phyloP scores from a whole-genome alignment of 2,329 filamentous ascomycete species.

The Fusarium sp. region DNA sequence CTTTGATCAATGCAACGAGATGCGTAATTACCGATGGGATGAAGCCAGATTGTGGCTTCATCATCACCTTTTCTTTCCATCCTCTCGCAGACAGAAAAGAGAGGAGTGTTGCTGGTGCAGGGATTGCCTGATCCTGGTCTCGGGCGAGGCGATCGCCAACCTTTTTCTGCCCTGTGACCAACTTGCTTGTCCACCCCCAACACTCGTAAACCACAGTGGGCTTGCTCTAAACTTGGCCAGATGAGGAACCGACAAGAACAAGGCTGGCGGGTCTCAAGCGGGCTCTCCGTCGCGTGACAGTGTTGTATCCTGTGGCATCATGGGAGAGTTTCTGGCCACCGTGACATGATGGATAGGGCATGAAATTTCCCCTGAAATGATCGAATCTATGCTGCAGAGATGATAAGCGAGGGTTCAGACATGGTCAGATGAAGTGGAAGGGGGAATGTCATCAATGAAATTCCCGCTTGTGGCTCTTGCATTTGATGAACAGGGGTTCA shows the following conservation, averaged over 20 bases:
- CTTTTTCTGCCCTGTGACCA: conserved; percentile 35
- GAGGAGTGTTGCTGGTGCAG: neutral
- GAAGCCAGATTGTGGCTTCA: conserved; percentile 20
- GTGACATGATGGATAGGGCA: conserved; percentile 12
- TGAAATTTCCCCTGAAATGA: conserved; percentile 9
- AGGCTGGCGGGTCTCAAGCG: conserved; percentile 25
- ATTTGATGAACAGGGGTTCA: conserved; percentile 30
- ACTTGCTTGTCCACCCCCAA: conserved; percentile 13
- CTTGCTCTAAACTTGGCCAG: conserved; percentile 27
- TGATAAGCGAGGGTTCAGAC: conserved; percentile 4
- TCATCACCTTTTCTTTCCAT: neutral
- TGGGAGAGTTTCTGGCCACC: neutral
- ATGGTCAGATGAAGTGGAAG: conserved; percentile 12
- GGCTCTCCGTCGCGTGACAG: conserved; percentile 24
- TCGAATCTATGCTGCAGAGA: conserved; percentile 1
- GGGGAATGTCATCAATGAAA: conserved; percentile 10
- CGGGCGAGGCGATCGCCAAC: conserved; percentile 25
- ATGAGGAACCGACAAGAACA: conserved; percentile 33
- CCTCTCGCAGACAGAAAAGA: neutral
- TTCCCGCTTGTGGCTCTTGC: conserved; percentile 9
- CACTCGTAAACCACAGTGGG: conserved; percentile 21
- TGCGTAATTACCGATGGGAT: conserved; percentile 23
- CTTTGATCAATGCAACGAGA: conserved; percentile 39
- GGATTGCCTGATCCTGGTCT: conserved; percentile 37
- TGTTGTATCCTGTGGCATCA: conserved; percentile 1